Conservation (phyloP, 2,329 filamentous ascomycete genomes). For the Pseudopyrenochaeta lycopersici region DNA sequence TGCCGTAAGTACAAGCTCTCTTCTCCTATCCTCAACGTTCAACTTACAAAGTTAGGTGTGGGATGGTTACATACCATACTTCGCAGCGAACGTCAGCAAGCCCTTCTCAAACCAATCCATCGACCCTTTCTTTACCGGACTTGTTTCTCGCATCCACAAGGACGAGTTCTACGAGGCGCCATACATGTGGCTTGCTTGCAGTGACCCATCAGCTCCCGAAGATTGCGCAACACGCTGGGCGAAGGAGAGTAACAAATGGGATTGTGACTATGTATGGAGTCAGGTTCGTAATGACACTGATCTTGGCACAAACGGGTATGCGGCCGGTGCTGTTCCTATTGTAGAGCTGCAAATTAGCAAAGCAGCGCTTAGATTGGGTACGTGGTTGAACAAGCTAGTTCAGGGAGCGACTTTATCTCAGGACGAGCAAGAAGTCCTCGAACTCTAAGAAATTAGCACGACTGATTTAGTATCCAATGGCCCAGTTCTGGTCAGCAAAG, state of each 20-base stretch:
- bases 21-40: not conserved
- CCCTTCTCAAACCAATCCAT: conserved; percentile 49
- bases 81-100: conserved; percentile 42
- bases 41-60: conserved; percentile 44
- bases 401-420: conserved; percentile 7
- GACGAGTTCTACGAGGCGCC: conserved; percentile 48
- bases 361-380: conserved; percentile 49
- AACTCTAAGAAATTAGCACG: conserved; percentile 17
- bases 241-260: conserved; percentile 50
- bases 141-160: conserved; percentile 47
- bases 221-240: conserved; percentile 51
- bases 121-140: conserved; percentile 44
- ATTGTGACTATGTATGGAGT: conserved; percentile 51
- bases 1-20: conserved; percentile 36
- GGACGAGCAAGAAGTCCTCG: conserved; percentile 23
- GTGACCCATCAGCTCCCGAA: conserved; percentile 39
- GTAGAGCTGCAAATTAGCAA: conserved; percentile 54
- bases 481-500: too few relatives aligned
- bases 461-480: too few relatives aligned
- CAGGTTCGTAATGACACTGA: conserved; percentile 42
- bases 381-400: conserved; percentile 51
- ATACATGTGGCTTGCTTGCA: conserved; percentile 49
- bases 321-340: conserved; percentile 49
- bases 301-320: conserved; percentile 49
- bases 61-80: conserved; percentile 51